Percentiles rank a stretch among this genome's conserved stretches.
Conservation (phyloP, 352 stramenopile genomes). For the Albugo laibachii region DNA sequence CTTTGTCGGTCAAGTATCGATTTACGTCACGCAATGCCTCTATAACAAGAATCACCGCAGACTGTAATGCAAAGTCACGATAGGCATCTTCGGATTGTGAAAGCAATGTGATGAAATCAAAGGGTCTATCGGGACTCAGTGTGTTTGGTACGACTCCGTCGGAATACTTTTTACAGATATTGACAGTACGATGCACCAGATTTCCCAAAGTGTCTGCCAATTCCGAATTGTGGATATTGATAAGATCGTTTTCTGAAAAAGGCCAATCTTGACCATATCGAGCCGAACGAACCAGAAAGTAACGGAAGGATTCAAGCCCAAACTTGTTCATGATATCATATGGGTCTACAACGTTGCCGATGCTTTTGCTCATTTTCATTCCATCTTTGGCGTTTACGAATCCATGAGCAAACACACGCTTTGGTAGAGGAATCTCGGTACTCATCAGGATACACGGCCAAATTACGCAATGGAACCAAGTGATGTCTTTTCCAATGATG, state of each 20-base stretch:
- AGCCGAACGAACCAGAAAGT: slow-evolving; percentile 77
- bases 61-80: slow-evolving; percentile 84
- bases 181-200: slow-evolving; percentile 92
- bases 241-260: slow-evolving; percentile 82
- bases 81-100: slow-evolving; percentile 79
- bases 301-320: slow-evolving; percentile 91
- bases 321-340: slow-evolving; percentile 89
- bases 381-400: slow-evolving; percentile 97
- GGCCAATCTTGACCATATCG: slow-evolving; percentile 93
- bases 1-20: slow-evolving; percentile 94
- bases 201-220: slow-evolving; percentile 86
- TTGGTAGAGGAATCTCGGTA: slow-evolving; percentile 83
- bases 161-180: slow-evolving; percentile 92
- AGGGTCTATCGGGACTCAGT: slow-evolving; percentile 23
- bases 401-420: slow-evolving; percentile 92
- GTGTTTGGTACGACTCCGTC: slow-evolving; percentile 55
- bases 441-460: slow-evolving; percentile 99
- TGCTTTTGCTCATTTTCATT: slow-evolving; percentile 98
- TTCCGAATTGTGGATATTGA: slow-evolving; percentile 97
- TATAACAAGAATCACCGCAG: slow-evolving; percentile 74
- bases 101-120: slow-evolving; percentile 75
- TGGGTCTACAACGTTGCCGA: slow-evolving; percentile 96
- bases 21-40: slow-evolving; percentile 88
- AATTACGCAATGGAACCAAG: slow-evolving; percentile 97
- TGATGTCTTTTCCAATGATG: slow-evolving; percentile 97